phyloP scores from a whole-genome alignment of 116 monocot species.

The Papilionanthe hybrid region DNA sequence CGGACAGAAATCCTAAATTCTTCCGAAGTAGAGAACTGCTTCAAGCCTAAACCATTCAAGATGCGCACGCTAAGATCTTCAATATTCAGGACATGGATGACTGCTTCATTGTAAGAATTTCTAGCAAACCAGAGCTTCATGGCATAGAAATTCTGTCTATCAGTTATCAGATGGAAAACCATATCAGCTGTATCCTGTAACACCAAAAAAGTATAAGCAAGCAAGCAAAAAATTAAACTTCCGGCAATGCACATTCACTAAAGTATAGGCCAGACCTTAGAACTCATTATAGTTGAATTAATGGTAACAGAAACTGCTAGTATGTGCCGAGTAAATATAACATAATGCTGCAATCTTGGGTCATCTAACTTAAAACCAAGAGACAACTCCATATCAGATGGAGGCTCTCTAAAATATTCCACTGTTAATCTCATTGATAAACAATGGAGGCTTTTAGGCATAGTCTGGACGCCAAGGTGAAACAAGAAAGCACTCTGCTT shows the following conservation, averaged over 20 bases:
- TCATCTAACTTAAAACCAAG: constrained; percentile 31
- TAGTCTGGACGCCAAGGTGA: constrained; percentile 87
- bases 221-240: neutral
- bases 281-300: constrained; percentile 85
- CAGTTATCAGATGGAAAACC: constrained; percentile 48
- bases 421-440: constrained; percentile 87
- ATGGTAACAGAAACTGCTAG: constrained; percentile 74
- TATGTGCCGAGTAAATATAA: constrained; percentile 71
- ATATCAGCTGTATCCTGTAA: constrained; percentile 36
- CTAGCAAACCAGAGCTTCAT: constrained; percentile 44
- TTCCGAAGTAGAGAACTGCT: constrained; percentile 34
- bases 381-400: constrained; percentile 24
- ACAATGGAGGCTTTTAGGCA: constrained; percentile 89
- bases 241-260: neutral
- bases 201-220: constrained; percentile 2
- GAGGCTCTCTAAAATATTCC: constrained; percentile 65
- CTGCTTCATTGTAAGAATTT: constrained; percentile 43
- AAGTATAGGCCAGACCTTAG: constrained; percentile 42
- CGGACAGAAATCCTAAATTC: constrained; percentile 41
- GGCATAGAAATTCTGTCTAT: constrained; percentile 54
- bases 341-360: constrained; percentile 57
- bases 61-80: constrained; percentile 20
- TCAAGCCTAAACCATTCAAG: constrained; percentile 12
- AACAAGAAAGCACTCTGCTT: constrained; percentile 95
- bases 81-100: constrained; percentile 42